Evolutionary conservation across 202 grass and related monocot genomes (phyloP).

Genomic region (Panicum virgatum): DNA sequence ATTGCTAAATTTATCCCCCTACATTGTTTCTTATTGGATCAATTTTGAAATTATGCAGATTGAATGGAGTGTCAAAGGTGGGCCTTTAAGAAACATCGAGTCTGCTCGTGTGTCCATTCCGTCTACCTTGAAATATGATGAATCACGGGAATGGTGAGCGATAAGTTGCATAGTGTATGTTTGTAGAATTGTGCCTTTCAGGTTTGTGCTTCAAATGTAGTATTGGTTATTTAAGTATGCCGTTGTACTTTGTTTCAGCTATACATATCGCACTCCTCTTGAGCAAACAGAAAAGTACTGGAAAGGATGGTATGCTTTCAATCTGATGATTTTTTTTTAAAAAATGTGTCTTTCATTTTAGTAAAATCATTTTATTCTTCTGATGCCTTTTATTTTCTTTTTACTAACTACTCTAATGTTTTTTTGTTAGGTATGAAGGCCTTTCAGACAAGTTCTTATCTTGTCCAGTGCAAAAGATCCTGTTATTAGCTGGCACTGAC

Average conservation of each 20-base stretch:
- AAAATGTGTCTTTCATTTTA: neutral
- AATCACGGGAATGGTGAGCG: constrained; percentile 81
- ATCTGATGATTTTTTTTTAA: neutral
- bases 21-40: constrained; percentile 22
- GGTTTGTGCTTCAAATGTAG: constrained; percentile 13
- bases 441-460: constrained; percentile 98
- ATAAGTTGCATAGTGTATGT: constrained; percentile 17
- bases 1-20: neutral
- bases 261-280: constrained; percentile 79
- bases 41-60: constrained; percentile 53
- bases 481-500: constrained; percentile 94
- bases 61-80: constrained; percentile 90
- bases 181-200: constrained; percentile 13
- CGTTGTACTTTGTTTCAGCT: constrained; percentile 57
- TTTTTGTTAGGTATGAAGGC: constrained; percentile 89
- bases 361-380: constrained; percentile 1
- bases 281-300: constrained; percentile 88
- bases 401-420: constrained; percentile 12
- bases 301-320: constrained; percentile 89
- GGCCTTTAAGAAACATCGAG: constrained; percentile 75
- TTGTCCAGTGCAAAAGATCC: constrained; percentile 83
- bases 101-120: constrained; percentile 90
- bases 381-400: neutral
- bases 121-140: constrained; percentile 76
- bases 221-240: constrained; percentile 15